These are phyloP conservation scores for Chaetomium sp. DNA, from an alignment of 2,329 filamentous ascomycete genomes.

Conservation along the genomic window DNA sequence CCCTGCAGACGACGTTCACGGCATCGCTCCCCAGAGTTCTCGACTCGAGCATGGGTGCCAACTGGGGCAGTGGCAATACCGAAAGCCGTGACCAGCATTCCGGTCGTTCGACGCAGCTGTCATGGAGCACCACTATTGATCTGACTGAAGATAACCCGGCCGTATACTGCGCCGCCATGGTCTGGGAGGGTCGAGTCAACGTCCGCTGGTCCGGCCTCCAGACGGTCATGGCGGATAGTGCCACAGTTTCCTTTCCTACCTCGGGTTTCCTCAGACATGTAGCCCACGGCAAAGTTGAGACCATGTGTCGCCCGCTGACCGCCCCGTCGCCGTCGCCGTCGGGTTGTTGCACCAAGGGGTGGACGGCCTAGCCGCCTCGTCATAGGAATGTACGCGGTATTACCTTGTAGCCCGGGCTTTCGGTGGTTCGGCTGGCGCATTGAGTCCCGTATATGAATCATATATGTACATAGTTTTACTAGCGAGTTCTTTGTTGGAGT, in stretches of 20 bases:
- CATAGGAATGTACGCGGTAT: too few species aligned
- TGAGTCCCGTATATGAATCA: too few species aligned
- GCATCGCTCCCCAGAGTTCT: background rate
- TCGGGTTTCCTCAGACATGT: conserved; percentile 1
- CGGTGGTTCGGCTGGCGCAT: too few species aligned
- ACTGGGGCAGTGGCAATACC: background rate
- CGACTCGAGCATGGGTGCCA: background rate
- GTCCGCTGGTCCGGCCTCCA: conserved; percentile 16
- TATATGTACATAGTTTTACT: too few species aligned
- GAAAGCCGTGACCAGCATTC: background rate
- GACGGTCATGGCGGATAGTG: conserved; percentile 10
- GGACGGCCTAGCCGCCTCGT: too few species aligned
- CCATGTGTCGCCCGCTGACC: conserved; percentile 3
- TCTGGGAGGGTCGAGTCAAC: conserved; percentile 13
- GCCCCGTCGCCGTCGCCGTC: background rate
- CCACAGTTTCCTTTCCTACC: background rate
- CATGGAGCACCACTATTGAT: conserved; percentile 7
- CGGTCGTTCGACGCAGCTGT: background rate
- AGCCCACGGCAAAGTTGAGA: conserved; percentile 18
- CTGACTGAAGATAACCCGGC: background rate
- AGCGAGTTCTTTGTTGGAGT: too few species aligned
- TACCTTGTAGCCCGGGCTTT: too few species aligned
- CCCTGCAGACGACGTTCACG: background rate
- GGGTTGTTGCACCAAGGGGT: too few species aligned
- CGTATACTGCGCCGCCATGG: conserved; percentile 12